Base-by-base conservation (phyloP, 495 filamentous ascomycete species). In the Tricharina praecox region DNA sequence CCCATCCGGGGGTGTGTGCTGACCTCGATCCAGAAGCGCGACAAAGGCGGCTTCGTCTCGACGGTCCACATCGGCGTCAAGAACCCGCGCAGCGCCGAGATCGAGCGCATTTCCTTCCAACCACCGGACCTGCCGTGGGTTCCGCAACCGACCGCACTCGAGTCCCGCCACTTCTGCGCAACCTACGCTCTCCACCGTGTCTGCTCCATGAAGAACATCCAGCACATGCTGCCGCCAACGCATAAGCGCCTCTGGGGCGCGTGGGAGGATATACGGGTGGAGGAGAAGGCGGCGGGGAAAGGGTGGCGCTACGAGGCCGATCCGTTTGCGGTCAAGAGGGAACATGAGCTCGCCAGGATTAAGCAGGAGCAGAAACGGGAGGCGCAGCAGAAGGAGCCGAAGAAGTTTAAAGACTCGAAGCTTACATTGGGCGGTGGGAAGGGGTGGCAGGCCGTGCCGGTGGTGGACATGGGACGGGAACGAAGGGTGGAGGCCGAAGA, bases 221-320 rank as follows among this genome's bases (percentile, higher is more conserved):
- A 93, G 56, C 85, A 92, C 70, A 85, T 82, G 69, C 67, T 97
- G 50, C 90, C 90, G n/a, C 90, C 92, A 1, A 77, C 75, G 46
- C 93, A 93, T 56, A 76, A 73, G 53, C 74, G 79, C 51, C 65
- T 93, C 23, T 97, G 90, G 90, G 74, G 74, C 8, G 75, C 81
- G 44, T 93, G 96, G 56, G 71, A 79, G 37, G 72, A 74, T 2
- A 62, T 94, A 49, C 95, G 92, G 63, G 71, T 71, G 49, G 70
- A 76, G 47, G 86, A 93, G 56, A 67, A 79, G 10, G 77, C 73
- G 52, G 75, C 79, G 44, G 85, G 83, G 9, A 77, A 75, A 50
- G 79, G 64, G 3, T 96, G 88, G 85, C 78, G 93, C 74, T 97
- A 96, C 56, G 86, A 92, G 53, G 88, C 84, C 13, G 92, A 97